These are phyloP conservation scores for Phytopythium oedochilum DNA, from an alignment of 352 stramenopile species.

Conservation along the genomic window DNA sequence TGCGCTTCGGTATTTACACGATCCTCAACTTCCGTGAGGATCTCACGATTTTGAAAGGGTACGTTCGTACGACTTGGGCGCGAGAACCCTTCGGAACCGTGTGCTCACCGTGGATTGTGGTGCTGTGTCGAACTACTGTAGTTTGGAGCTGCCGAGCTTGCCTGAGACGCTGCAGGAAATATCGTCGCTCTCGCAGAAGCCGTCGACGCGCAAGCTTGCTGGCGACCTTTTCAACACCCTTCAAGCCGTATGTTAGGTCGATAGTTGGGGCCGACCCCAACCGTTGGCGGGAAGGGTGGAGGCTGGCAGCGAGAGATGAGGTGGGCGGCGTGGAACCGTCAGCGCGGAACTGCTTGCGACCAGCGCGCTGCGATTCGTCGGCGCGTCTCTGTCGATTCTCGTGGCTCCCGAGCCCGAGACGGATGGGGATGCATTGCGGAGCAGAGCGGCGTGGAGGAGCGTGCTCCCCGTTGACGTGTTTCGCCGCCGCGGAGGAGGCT, in stretches of 20 bases:
- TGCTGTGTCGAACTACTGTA: constrained; percentile 9
- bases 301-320: constrained; percentile 4
- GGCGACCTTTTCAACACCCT: constrained; percentile 61
- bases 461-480: constrained; percentile 1
- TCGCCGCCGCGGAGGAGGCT: constrained; percentile 1
- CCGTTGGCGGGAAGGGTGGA: constrained; percentile 2
- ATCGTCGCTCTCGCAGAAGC: constrained; percentile 50
- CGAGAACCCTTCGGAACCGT: too few relatives aligned
- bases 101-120: background rate
- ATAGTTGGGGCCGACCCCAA: constrained; percentile 1
- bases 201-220: constrained; percentile 69
- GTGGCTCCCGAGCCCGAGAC: background rate
- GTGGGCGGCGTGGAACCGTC: background rate
- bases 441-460: background rate
- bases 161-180: constrained; percentile 57
- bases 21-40: constrained; percentile 71
- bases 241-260: constrained; percentile 39
- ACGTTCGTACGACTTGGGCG: too few relatives aligned
- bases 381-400: background rate
- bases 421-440: background rate
- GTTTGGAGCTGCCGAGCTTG: constrained; percentile 51
- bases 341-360: background rate
- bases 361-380: background rate
- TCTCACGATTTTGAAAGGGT: constrained; percentile 36
- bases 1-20: constrained; percentile 68